These are phyloP conservation scores for Groenewaldozyma auringiensis DNA, from an alignment of 1,139 yeast species.

Conservation along the genomic window DNA sequence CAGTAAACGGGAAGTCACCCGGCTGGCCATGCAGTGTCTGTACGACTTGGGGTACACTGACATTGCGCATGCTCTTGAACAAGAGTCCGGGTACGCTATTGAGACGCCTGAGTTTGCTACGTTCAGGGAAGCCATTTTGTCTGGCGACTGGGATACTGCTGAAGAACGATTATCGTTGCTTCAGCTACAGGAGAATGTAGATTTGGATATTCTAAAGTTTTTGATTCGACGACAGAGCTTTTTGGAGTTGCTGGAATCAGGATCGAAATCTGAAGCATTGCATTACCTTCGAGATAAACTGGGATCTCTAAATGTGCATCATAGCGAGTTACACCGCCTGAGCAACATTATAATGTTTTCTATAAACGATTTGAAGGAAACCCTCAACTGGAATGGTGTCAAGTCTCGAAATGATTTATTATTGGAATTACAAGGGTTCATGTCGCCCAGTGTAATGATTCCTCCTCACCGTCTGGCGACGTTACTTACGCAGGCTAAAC, in stretches of 20 bases:
- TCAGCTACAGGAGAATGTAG: constrained; percentile 24
- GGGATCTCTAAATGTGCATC: constrained; percentile 15
- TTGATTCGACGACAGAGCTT: constrained; percentile 30
- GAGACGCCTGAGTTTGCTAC: constrained; percentile 32
- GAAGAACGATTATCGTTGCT: constrained; percentile 30
- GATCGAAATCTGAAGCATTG: constrained; percentile 36
- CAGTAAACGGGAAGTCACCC: constrained; percentile 39
- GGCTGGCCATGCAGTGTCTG: constrained; percentile 43
- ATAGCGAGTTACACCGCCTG: constrained; percentile 27
- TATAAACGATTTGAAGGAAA: constrained; percentile 27
- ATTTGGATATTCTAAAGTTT: constrained; percentile 21
- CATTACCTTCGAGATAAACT: constrained; percentile 34
- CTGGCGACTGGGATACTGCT: constrained; percentile 40
- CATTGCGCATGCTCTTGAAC: constrained; percentile 35
- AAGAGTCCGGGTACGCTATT: constrained; percentile 36
- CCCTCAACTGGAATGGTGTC: constrained; percentile 36
- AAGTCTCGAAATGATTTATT: constrained; percentile 39
- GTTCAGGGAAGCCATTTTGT: constrained; percentile 35
- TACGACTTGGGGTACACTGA: constrained; percentile 41
- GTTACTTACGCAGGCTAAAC: constrained; percentile 46
- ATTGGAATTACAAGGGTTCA: constrained; percentile 37
- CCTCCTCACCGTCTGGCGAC: constrained; percentile 46
- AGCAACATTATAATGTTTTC: constrained; percentile 34
- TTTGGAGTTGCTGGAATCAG: constrained; percentile 26
- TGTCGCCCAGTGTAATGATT: constrained; percentile 47